Percentiles rank a stretch among this genome's conserved stretches.
Evolutionary conservation across 1,284 basidiomycete species (phyloP).

Genomic region (Trichosporon sp.): DNA sequence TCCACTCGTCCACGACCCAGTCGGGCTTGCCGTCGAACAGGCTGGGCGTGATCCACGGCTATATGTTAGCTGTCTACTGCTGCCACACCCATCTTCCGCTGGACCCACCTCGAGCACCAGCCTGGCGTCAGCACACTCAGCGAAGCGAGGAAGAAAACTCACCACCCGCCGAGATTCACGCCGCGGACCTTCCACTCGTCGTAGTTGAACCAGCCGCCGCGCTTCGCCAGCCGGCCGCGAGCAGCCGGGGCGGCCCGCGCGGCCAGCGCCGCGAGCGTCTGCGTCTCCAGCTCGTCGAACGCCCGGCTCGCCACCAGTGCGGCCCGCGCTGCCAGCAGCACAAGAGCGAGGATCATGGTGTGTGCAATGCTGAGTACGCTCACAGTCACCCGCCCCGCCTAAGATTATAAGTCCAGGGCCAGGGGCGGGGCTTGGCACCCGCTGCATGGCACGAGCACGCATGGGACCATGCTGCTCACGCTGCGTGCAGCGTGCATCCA

Average conservation of each 20-base stretch:
- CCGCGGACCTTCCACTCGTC: constrained; percentile 42
- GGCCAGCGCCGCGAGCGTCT: not conserved
- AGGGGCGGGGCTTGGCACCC: not conserved
- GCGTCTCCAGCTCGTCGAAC: not conserved
- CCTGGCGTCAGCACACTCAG: constrained; percentile 24
- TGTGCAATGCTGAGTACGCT: not conserved
- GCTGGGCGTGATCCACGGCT: constrained; percentile 50
- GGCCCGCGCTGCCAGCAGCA: not conserved
- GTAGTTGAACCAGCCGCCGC: constrained; percentile 26
- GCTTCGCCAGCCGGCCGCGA: not conserved
- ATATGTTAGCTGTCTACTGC: not conserved
- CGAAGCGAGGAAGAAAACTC: constrained; percentile 13
- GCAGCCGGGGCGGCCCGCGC: not conserved
- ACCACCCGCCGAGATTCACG: constrained; percentile 50
- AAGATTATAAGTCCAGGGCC: constrained; percentile 1
- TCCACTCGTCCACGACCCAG: constrained; percentile 48
- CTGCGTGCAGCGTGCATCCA: too few species aligned
- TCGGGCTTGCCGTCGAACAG: constrained; percentile 43
- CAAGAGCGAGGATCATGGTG: not conserved
- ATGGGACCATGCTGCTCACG: too few species aligned
- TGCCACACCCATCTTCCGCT: too few species aligned
- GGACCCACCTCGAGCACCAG: constrained; percentile 42
- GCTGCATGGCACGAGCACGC: too few species aligned
- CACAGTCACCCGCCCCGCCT: not conserved
- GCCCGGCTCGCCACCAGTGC: not conserved